phyloP scores from a whole-genome alignment of 371 early-diverging fungal species.

The Mortierella sp. region DNA sequence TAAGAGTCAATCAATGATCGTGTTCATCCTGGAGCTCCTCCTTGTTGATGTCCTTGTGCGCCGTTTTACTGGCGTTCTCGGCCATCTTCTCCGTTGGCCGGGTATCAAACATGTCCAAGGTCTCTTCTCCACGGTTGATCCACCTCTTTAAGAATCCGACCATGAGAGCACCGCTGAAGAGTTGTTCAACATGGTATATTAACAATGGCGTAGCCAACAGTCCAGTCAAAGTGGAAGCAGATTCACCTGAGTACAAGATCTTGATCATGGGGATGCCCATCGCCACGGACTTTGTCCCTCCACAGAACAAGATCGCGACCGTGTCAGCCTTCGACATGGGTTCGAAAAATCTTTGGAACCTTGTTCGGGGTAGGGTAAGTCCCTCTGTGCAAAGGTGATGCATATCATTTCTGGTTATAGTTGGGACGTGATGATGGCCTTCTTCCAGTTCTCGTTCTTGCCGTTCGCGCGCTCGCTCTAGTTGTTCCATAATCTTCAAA shows the following conservation, averaged over 20 bases:
- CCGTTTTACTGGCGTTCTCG: too few relatives aligned
- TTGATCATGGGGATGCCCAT: conserved; percentile 80
- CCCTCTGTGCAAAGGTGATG: conserved; percentile 1
- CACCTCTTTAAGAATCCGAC: conserved; percentile 64
- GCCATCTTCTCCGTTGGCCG: too few relatives aligned
- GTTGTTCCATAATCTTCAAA: too few relatives aligned
- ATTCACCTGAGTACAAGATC: conserved; percentile 62
- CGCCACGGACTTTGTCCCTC: conserved; percentile 77
- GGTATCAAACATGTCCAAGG: conserved; percentile 12
- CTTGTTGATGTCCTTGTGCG: too few relatives aligned
- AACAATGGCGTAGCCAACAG: conserved; percentile 70
- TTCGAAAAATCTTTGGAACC: conserved; percentile 11
- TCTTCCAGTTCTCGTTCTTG: too few relatives aligned
- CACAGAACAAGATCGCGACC: conserved; percentile 55
- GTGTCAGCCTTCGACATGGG: conserved; percentile 20
- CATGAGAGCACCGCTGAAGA: conserved; percentile 70
- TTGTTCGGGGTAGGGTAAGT: background rate
- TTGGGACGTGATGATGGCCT: too few relatives aligned
- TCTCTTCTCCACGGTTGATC: conserved; percentile 56
- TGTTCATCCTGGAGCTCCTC: too few relatives aligned
- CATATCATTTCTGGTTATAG: too few relatives aligned
- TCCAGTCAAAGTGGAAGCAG: conserved; percentile 60
- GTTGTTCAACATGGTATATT: conserved; percentile 75
- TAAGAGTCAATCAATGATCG: too few relatives aligned
- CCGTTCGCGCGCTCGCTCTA: too few relatives aligned